Evolutionary conservation across 768 basidiomycete species (phyloP).

Genomic region (Cytidiella melzeri): DNA sequence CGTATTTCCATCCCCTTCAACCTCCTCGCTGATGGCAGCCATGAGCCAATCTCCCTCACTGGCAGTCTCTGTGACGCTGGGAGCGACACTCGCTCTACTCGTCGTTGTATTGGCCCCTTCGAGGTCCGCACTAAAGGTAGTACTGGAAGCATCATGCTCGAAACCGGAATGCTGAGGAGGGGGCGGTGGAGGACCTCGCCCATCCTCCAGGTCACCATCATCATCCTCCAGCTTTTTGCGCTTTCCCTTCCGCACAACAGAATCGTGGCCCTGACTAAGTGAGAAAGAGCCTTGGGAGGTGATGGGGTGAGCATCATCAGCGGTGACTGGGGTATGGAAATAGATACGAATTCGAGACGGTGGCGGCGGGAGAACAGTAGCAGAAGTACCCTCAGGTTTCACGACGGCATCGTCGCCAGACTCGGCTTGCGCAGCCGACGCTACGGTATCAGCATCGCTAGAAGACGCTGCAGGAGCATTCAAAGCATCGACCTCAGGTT

Average conservation of each 20-base stretch:
- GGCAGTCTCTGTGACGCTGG: slow-evolving; percentile 52
- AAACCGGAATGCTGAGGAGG: slow-evolving; percentile 39
- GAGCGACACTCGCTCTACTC: slow-evolving; percentile 56
- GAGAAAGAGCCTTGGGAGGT: slow-evolving; percentile 50
- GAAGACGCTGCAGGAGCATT: slow-evolving; percentile 9
- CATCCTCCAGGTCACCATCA: slow-evolving; percentile 74
- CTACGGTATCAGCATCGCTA: slow-evolving; percentile 8
- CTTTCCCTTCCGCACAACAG: slow-evolving; percentile 70
- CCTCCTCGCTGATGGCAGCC: slow-evolving; percentile 78
- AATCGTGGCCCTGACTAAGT: slow-evolving; percentile 33
- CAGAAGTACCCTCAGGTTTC: slow-evolving; percentile 17
- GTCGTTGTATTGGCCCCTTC: slow-evolving; percentile 29
- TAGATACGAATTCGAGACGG: slow-evolving; percentile 86
- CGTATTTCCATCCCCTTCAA: slow-evolving; percentile 32
- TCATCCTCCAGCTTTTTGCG: slow-evolving; percentile 88
- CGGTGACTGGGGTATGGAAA: slow-evolving; percentile 84
- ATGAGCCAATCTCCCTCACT: slow-evolving; percentile 86
- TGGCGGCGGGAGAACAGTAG: slow-evolving; percentile 36
- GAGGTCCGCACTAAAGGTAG: slow-evolving; percentile 40
- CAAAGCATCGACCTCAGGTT: slow-evolving; percentile 11
- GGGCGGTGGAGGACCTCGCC: slow-evolving; percentile 60
- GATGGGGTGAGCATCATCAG: slow-evolving; percentile 74
- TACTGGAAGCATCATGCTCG: slow-evolving; percentile 45
- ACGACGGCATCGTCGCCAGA: slow-evolving; percentile 8
- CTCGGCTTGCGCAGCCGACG: slow-evolving; percentile 1